phyloP scores from a whole-genome alignment of 805 yeast species.

The Pichia sporocuriosa region DNA sequence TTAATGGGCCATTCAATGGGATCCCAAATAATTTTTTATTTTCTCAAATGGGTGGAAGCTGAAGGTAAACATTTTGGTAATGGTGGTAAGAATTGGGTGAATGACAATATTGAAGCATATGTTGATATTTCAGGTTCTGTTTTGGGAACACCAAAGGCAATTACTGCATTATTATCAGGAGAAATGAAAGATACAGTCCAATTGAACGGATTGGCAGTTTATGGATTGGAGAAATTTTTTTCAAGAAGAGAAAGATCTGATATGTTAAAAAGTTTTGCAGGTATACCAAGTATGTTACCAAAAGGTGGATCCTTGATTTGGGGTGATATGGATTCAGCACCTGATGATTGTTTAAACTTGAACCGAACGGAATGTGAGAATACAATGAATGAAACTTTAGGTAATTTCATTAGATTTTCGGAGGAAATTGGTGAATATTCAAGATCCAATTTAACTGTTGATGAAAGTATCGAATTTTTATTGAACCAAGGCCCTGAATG shows the following conservation, averaged over 20 bases:
- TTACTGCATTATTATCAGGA: slow-evolving; percentile 89
- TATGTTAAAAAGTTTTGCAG: slow-evolving; percentile 84
- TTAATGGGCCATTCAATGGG: slow-evolving; percentile 96
- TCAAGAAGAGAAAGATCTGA: slow-evolving; percentile 84
- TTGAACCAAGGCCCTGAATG: slow-evolving; percentile 65
- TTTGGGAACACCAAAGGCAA: slow-evolving; percentile 91
- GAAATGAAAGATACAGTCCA: slow-evolving; percentile 98
- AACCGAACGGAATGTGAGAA: slow-evolving; percentile 14
- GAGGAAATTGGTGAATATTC: slow-evolving; percentile 39
- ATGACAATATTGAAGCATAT: slow-evolving; percentile 71
- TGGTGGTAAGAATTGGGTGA: slow-evolving; percentile 89
- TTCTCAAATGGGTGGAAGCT: slow-evolving; percentile 96
- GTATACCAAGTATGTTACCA: slow-evolving; percentile 91
- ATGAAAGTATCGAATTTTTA: slow-evolving; percentile 60
- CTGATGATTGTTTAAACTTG: slow-evolving; percentile 48
- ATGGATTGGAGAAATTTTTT: slow-evolving; percentile 90
- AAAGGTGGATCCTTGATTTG: slow-evolving; percentile 89
- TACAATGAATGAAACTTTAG: slow-evolving; percentile 39
- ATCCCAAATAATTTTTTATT: slow-evolving; percentile 78
- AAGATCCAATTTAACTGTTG: slow-evolving; percentile 51
- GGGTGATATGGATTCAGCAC: slow-evolving; percentile 67
- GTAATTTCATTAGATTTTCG: slow-evolving; percentile 65
- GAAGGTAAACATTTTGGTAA: slow-evolving; percentile 73
- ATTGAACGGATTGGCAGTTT: slow-evolving; percentile 84
- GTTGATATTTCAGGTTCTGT: slow-evolving; percentile 87